Base-by-base conservation (phyloP, 805 yeast genomes). In the Starmerella geochares region DNA sequence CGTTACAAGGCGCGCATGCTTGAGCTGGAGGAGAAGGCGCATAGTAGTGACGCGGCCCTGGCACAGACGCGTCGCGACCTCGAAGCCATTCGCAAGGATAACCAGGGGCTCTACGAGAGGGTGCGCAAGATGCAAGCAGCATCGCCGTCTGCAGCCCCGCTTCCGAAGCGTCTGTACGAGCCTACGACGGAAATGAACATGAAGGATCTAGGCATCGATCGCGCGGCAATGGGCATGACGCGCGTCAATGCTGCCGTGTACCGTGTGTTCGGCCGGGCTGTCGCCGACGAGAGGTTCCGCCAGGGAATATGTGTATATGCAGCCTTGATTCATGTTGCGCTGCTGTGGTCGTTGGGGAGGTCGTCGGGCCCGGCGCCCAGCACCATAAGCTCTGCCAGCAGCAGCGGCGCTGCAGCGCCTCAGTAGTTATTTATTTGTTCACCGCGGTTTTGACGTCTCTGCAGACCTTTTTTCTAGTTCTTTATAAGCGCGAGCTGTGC, bases 101-200 rank as follows among this genome's bases (percentile, higher is more conserved):
- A 87, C 63, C 75, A 77, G 47, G 84, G 80, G 55, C 69, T 90
- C 39, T 86, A 84, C 62, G 96, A 88, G 59, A 77, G 83, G 58
- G 77, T 67, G 28, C 59, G 69, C 23, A 62, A 66, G 53, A 20
- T 56, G 53, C 55, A 54, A 53, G 50, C 50, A 44, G 96, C 60
- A 74, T 80, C 72, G 60, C 83, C 39, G 86, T 86, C 41, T 4
- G 16, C 44, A 14, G 44, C 38, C 7, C 24, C 38, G 74, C 56
- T 81, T 83, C 62, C 77, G 76, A 41, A 70, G 74, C 27, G 74
- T 67, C 44, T 87, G 84, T 67, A 81, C 46, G 81, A 80, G 44
- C 68, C 86, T 41, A 87, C 86, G 58, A 94, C 95, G 28, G 78
- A 87, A 53, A 90, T 84, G 57, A 83, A 79, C 59, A 85, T 90